Conservation (phyloP, 2,329 filamentous ascomycete genomes). For the Nothophaeocryptopus gaeumannii region DNA sequence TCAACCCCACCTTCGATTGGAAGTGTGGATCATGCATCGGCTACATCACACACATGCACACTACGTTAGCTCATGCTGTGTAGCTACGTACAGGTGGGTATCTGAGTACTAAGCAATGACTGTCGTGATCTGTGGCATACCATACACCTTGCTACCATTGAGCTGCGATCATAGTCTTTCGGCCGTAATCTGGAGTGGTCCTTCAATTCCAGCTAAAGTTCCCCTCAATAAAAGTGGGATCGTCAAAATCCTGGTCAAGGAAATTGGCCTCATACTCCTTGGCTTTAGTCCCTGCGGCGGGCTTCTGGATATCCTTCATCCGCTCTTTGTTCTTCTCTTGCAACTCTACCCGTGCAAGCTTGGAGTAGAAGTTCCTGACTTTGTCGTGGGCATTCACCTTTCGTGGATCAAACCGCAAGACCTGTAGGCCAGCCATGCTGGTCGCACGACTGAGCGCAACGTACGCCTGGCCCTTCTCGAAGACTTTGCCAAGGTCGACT, state of each 20-base stretch:
- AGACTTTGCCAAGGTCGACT: slow-evolving; percentile 86
- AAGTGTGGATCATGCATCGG: too few species aligned
- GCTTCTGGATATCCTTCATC: slow-evolving; percentile 31
- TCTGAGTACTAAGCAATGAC: background rate
- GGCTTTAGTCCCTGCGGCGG: slow-evolving; percentile 27
- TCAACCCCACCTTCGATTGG: too few species aligned
- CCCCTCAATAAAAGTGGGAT: slow-evolving; percentile 28
- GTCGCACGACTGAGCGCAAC: slow-evolving; percentile 93
- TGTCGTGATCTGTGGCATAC: background rate
- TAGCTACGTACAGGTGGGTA: background rate
- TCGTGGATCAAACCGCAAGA: slow-evolving; percentile 78
- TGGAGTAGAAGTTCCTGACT: slow-evolving; percentile 81
- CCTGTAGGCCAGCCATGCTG: slow-evolving; percentile 79
- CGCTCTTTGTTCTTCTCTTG: slow-evolving; percentile 34
- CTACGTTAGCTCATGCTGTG: background rate
- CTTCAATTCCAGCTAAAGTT: slow-evolving; percentile 14
- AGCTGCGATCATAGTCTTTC: too few species aligned
- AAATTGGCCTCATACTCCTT: slow-evolving; percentile 34
- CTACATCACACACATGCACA: too few species aligned
- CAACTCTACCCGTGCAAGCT: slow-evolving; percentile 69
- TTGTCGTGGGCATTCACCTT: slow-evolving; percentile 94
- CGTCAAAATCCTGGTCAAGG: slow-evolving; percentile 26
- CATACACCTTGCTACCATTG: too few species aligned
- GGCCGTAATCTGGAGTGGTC: too few species aligned
- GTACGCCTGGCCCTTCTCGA: slow-evolving; percentile 97